A percentile compares a stretch with the other conserved stretches of the same genome.
Conservation (phyloP, 371 early-diverging fungal species). For the Mucor saturninus region DNA sequence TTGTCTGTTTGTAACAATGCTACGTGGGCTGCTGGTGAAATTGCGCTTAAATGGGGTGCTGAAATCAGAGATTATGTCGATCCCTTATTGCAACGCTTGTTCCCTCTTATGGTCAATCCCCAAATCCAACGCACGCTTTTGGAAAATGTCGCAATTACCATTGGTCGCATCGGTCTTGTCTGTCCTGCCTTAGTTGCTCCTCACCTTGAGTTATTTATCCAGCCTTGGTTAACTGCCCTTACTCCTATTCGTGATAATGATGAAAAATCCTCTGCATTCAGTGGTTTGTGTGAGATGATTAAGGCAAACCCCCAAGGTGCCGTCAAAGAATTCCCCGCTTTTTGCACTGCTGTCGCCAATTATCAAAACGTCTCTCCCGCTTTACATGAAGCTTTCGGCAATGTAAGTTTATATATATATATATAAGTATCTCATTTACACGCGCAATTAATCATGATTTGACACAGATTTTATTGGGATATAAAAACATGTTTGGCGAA, state of each 20-base stretch:
- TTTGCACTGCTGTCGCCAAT: constrained; percentile 75
- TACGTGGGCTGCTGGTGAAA: constrained; percentile 94
- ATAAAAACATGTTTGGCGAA: constrained; percentile 74
- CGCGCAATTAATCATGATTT: not conserved
- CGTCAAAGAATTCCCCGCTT: constrained; percentile 66
- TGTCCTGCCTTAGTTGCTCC: constrained; percentile 83
- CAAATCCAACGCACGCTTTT: constrained; percentile 72
- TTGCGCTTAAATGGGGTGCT: constrained; percentile 75
- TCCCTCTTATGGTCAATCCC: constrained; percentile 75
- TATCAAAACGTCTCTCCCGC: constrained; percentile 67
- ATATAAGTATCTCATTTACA: not conserved
- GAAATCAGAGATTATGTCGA: constrained; percentile 76
- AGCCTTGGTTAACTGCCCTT: constrained; percentile 77
- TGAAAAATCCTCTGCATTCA: constrained; percentile 94
- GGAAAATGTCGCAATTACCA: constrained; percentile 95
- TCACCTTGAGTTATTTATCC: constrained; percentile 74
- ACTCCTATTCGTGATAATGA: constrained; percentile 81
- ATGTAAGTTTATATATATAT: constrained; percentile 38
- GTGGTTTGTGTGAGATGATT: constrained; percentile 90
- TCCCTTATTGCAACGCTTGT: constrained; percentile 79
- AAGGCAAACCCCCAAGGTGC: constrained; percentile 86
- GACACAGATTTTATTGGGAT: constrained; percentile 65
- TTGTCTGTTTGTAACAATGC: constrained; percentile 90
- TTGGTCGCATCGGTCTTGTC: constrained; percentile 89
- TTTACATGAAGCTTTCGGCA: constrained; percentile 72